Base-by-base conservation (phyloP, 2,329 filamentous ascomycete genomes). In the Whalleya microplaca region DNA sequence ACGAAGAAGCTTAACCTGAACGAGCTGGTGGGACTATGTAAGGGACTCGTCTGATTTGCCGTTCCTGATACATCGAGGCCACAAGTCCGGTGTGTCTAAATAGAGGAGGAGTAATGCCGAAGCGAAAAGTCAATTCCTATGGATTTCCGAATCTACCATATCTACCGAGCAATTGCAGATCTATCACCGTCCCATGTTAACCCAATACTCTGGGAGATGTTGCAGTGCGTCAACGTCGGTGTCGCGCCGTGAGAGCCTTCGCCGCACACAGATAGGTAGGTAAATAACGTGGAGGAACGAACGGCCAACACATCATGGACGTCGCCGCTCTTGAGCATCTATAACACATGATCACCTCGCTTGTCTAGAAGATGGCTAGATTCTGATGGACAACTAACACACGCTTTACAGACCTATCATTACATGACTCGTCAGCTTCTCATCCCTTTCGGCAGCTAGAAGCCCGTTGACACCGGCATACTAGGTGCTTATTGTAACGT, bases 1-100 rank as follows among this genome's bases (percentile, higher is more conserved):
- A 23, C 10, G 20, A n/a, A 29, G 43, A 53, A 42, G 43, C 41
- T 61, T 46, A 44, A 37, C 37, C 14, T 41, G 10, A 41, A 20
- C 14, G 14, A 49, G 21, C 18, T 37, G 21, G 9, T 37, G 32
- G 9, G n/a, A 46, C 16, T 14, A 32, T 20, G 20, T 41, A 9
- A 14, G 21, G 40, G n/a, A 18, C 40, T 41, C 21, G 8, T 45
- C 14, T 4, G 14, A 45, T 45, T 27, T 21, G 20, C 20, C 14
- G 20, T 16, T 20, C 19, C 20, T 16, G 41, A 20, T 43, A 3
- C 20, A 7, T 21, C 18, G 8, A 43, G 18, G 41, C 12, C 18
- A 21, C 20, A 21, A 21, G 20, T 16, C 21, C 20, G 20, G 14
- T 2, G 14, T 23, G 14, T 27, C 43, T n/a, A n/a, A 21, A 37